Evolutionary conservation across 805 yeast species (phyloP), one percentile per base, ranked within the genome.

Genomic region (Helenozyma rhizophorensis): DNA sequence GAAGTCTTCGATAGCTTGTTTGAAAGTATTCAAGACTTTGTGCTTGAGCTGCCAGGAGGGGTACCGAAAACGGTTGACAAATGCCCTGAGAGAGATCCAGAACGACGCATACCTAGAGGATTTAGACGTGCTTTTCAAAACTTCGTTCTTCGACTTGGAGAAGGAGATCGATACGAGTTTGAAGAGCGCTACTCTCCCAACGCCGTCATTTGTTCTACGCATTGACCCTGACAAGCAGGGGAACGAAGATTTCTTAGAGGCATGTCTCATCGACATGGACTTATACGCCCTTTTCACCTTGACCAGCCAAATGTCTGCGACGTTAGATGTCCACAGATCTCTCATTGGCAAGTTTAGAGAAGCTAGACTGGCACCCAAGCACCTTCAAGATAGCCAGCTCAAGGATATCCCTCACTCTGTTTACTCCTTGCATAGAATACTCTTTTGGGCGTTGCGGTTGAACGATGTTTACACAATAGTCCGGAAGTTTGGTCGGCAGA

Each of bases 391-490:
- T 15, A 13, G 26, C 9, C 33, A 28, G 14, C 34, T 46, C 23
- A 27, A 30, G 8, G 27, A 16, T 6, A 17, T 66, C 2, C 66
- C 69, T 4, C 43, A 50, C 30, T 58, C 65, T 59, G 47, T 56
- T n/a, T 62, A 55, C 37, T 51, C 74, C 0, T 45, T 73, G 25
- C 82, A 77, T 43, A 58, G 71, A 36, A 54, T 74, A 4, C 63
- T 74, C 36, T 60, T 72, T 6, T 40, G 67, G 33, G 56, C 74
- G 4, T 45, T 73, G 22, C 54, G 75, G 29, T 47, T 72, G 25
- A 76, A 78, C 27, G 80, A 75, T 43, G 34, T 74, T 21, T 74
- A 74, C 44, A 59, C 68, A 4, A 53, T 70, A 3, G 43, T 71
- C 14, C 56, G 80, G 30, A 62, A 62, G 37, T 56, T 68, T 32